Evolutionary conservation across 331 rosid species (phyloP), one percentile per base, ranked within the genome.

Genomic region (Quercus lobata): DNA sequence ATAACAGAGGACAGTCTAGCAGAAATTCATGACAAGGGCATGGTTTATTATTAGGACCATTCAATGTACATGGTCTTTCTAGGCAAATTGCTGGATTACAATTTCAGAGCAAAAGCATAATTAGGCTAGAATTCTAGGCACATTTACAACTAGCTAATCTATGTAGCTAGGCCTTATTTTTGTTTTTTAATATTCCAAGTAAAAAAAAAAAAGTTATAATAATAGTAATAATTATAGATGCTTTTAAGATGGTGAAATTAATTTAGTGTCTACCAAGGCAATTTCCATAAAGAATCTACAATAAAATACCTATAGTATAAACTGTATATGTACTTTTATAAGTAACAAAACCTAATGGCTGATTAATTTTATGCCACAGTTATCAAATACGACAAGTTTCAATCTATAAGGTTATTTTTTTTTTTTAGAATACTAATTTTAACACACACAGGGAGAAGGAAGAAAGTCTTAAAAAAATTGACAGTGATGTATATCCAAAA

Each of bases 371-470:
- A 41, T 17, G 55, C 18, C 18, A 61, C 52, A 52, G 19, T 37
- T 66, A 83, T 78, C 73, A 57, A 55, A 44, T 75, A 44, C 70
- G 65, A 72, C 34, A 29, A 57, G 69, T 57, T 30, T 30, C 32
- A 30, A 30, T 30, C 32, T 4, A 30, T 30, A 30, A 30, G 32
- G 4, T 30, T 30, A 0, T n/a, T n/a, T n/a, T 30, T 30, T 4
- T 30, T 29, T 30, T 30, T 30, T 29, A 30, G 32, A 30, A 30
- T 30, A 30, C 32, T 30, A 30, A 30, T 30, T 30, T 30, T 3
- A 30, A 30, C 32, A 30, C 32, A 30, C 5, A 4, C 5, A 27
- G 34, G 4, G n/a, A n/a, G n/a, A n/a, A n/a, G n/a, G n/a, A n/a
- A n/a, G n/a, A n/a, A n/a, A n/a, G n/a, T n/a, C n/a, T n/a, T n/a